Evolutionary conservation across 139 green algal species (phyloP).

Genomic region (Gonium pectorale): DNA sequence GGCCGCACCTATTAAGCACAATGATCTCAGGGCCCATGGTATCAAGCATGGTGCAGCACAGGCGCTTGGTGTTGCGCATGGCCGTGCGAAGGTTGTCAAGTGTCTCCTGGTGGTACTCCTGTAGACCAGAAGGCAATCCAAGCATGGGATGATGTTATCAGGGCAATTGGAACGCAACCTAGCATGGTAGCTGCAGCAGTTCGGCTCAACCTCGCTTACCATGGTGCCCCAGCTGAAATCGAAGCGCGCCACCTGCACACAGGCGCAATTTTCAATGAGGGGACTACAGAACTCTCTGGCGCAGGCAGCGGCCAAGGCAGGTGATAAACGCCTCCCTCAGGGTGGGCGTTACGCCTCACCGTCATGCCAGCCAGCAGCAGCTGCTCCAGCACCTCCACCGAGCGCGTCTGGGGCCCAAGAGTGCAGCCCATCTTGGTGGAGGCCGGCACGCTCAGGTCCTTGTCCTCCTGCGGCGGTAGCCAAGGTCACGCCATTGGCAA

Average conservation of each 20-base stretch:
- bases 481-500: too few species aligned
- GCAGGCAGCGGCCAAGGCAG: too few species aligned
- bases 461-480: constrained; percentile 20
- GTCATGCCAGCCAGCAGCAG: constrained; percentile 83
- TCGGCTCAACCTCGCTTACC: constrained; percentile 46
- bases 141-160: too few species aligned
- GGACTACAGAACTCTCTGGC: too few species aligned
- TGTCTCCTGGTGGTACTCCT: constrained; percentile 77
- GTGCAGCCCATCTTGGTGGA: constrained; percentile 76
- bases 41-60: constrained; percentile 89
- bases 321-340: too few species aligned
- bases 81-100: constrained; percentile 80
- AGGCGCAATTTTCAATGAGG: too few species aligned
- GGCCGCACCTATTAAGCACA: constrained; percentile 71
- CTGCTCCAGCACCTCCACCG: constrained; percentile 69
- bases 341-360: constrained; percentile 59
- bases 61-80: constrained; percentile 66
- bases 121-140: neutral
- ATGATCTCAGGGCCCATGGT: constrained; percentile 78
- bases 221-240: constrained; percentile 64
- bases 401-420: constrained; percentile 77
- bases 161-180: neutral
- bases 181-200: too few species aligned
- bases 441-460: constrained; percentile 19
- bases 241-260: constrained; percentile 70